These are phyloP conservation scores for Neonectria hederae DNA, from an alignment of 2,329 filamentous ascomycete genomes.

Conservation along the genomic window DNA sequence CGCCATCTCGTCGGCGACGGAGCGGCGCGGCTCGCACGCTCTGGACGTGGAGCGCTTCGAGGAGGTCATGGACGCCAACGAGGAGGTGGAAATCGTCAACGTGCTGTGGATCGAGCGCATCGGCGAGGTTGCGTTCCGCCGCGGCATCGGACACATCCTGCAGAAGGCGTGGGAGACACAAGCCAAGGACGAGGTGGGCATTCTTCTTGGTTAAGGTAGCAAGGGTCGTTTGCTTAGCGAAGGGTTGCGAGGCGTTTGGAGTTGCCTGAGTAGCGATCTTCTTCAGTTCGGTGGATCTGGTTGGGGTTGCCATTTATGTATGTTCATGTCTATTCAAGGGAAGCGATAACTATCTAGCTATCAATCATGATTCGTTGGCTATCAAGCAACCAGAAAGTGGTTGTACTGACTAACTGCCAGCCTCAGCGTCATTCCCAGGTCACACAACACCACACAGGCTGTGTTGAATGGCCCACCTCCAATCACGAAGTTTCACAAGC, in stretches of 20 bases:
- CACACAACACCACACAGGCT: no score
- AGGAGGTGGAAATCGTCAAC: conserved; percentile 56
- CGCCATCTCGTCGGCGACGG: conserved; percentile 52
- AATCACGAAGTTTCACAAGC: neutral
- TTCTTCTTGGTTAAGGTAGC: conserved; percentile 51
- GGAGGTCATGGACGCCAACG: conserved; percentile 54
- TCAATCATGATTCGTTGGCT: neutral
- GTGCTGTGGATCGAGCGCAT: conserved; percentile 59
- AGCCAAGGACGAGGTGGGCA: conserved; percentile 51
- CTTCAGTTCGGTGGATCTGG: conserved; percentile 1
- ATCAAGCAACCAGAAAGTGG: neutral
- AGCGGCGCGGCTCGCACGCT: conserved; percentile 53
- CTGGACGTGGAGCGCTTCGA: conserved; percentile 52
- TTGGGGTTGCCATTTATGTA: neutral
- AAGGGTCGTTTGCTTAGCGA: neutral
- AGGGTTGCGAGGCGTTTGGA: conserved; percentile 16
- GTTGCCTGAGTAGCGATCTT: conserved; percentile 1
- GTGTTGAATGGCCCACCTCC: no score
- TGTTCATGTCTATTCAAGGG: neutral
- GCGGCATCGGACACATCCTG: conserved; percentile 55
- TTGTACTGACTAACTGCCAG: neutral
- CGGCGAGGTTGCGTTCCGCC: conserved; percentile 52
- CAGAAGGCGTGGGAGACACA: conserved; percentile 53
- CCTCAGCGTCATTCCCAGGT: no score
- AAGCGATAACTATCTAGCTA: neutral